A percentile compares a stretch with the other conserved stretches of the same genome.
Evolutionary conservation across 2,329 filamentous ascomycete genomes (phyloP).

Genomic region (Penicillium sp.): DNA sequence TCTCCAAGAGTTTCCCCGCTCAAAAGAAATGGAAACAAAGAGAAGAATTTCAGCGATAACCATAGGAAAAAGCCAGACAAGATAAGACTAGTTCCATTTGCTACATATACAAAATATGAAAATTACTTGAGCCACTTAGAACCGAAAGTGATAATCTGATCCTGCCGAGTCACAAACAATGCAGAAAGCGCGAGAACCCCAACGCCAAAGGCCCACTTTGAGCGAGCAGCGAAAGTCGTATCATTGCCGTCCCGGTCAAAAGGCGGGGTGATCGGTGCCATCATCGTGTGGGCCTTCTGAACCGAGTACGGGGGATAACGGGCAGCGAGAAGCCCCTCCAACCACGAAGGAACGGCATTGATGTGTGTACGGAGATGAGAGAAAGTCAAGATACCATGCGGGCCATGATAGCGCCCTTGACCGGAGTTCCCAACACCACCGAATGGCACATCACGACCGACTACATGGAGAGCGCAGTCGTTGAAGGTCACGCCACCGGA

Average conservation of each 20-base stretch:
- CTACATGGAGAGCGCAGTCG: constrained; percentile 49
- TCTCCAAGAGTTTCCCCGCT: not conserved
- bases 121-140: constrained; percentile 4
- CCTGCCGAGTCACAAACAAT: not conserved
- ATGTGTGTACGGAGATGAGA: constrained; percentile 32
- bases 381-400: constrained; percentile 48
- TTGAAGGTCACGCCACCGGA: constrained; percentile 56
- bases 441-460: constrained; percentile 47
- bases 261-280: constrained; percentile 6
- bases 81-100: not conserved
- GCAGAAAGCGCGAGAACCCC: constrained; percentile 13
- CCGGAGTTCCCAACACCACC: constrained; percentile 54
- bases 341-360: constrained; percentile 20
- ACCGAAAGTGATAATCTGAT: constrained; percentile 1
- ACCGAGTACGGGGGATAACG: constrained; percentile 23
- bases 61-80: not conserved
- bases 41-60: not conserved
- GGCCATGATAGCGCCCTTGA: constrained; percentile 52
- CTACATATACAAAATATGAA: not conserved
- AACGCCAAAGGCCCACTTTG: constrained; percentile 17
- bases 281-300: constrained; percentile 16
- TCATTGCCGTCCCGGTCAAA: constrained; percentile 24
- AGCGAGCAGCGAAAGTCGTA: not conserved
- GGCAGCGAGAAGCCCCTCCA: constrained; percentile 17
- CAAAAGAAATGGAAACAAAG: not conserved